Conservation (phyloP, 139 green algal genomes). For the Chlorella sp. region DNA sequence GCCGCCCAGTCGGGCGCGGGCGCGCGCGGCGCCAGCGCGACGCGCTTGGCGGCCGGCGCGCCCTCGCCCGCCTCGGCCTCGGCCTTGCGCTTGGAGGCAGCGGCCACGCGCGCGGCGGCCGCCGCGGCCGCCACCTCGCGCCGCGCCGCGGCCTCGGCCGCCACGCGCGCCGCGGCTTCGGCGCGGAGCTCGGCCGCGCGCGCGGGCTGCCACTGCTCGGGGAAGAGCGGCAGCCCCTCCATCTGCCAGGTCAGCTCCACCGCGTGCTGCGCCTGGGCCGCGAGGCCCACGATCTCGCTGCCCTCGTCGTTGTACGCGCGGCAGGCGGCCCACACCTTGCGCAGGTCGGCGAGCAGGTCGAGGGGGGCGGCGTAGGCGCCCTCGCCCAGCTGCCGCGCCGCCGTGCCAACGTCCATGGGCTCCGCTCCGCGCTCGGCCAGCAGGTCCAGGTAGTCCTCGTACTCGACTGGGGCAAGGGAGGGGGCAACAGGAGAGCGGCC, state of each 20-base stretch:
- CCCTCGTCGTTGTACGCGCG: slow-evolving; percentile 27
- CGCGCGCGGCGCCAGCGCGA: background rate
- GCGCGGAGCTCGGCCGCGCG: slow-evolving; percentile 4
- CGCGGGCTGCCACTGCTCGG: background rate
- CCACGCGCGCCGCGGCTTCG: background rate
- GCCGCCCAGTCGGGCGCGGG: slow-evolving; percentile 20
- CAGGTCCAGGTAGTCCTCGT: too few relatives aligned
- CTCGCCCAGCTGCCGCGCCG: background rate
- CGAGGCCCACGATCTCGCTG: slow-evolving; percentile 11
- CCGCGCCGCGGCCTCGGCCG: background rate
- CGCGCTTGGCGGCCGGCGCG: background rate
- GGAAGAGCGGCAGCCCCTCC: slow-evolving; percentile 6
- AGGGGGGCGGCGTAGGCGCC: background rate
- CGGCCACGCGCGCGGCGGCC: background rate
- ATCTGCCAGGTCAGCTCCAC: slow-evolving; percentile 15
- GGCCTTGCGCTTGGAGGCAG: background rate
- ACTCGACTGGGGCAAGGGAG: too few relatives aligned
- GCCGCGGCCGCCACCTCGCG: background rate
- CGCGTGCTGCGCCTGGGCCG: slow-evolving; percentile 2
- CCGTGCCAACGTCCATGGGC: slow-evolving; percentile 28
- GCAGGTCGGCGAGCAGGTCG: slow-evolving; percentile 4
- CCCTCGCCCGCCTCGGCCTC: background rate
- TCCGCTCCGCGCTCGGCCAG: too few relatives aligned
- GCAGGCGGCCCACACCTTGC: slow-evolving; percentile 49
- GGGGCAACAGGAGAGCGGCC: background rate